Conservation (phyloP, 108 stramenopile species). For the Craspedostauros australis region DNA sequence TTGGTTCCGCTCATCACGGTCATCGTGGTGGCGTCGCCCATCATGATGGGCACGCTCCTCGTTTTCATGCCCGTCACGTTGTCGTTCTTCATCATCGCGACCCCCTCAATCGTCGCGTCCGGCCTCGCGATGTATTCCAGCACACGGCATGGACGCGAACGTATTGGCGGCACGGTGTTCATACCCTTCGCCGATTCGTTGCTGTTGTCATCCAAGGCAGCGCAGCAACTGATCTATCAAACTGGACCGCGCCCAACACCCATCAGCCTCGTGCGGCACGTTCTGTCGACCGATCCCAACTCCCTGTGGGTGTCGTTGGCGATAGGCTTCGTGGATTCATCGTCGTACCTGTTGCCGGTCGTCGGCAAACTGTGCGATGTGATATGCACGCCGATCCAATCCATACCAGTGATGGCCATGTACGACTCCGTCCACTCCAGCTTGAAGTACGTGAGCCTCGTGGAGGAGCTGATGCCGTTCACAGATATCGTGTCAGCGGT, state of each 20-base stretch:
- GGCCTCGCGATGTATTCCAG: constrained; percentile 46
- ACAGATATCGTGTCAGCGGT: constrained; percentile 89
- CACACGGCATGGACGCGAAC: constrained; percentile 45
- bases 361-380: constrained; percentile 85
- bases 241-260: constrained; percentile 79
- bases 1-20: constrained; percentile 50
- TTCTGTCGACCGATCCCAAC: constrained; percentile 59
- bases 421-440: constrained; percentile 66
- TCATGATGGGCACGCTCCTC: constrained; percentile 58
- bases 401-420: constrained; percentile 81
- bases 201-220: constrained; percentile 36
- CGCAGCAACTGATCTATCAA: constrained; percentile 67
- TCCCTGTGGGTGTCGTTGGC: constrained; percentile 49
- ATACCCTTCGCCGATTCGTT: constrained; percentile 45
- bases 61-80: constrained; percentile 70
- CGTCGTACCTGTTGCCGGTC: constrained; percentile 76
- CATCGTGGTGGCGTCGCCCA: constrained; percentile 40
- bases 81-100: constrained; percentile 9
- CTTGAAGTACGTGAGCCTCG: constrained; percentile 69
- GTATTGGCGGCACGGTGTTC: constrained; percentile 26
- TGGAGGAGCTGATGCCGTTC: constrained; percentile 89
- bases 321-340: constrained; percentile 75
- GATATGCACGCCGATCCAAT: constrained; percentile 85
- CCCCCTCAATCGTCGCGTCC: constrained; percentile 1
- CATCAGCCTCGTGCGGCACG: constrained; percentile 35